These are phyloP conservation scores for Madurella fahalii DNA, from an alignment of 2,329 filamentous ascomycete species.

Conservation along the genomic window DNA sequence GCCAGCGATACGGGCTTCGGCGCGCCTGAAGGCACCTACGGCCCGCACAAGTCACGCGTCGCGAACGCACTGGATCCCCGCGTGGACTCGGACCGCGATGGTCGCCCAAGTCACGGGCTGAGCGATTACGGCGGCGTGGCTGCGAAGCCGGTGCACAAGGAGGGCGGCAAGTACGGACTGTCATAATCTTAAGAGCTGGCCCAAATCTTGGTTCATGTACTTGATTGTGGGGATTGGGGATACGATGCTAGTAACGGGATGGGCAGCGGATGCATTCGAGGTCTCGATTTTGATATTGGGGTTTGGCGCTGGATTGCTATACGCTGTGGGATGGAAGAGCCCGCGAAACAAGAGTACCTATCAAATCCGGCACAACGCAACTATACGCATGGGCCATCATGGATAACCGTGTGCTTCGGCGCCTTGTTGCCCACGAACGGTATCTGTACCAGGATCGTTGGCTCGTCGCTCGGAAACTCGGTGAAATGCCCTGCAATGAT, in stretches of 20 bases:
- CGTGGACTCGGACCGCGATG: conserved; percentile 6
- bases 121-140: conserved; percentile 5
- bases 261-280: too few relatives aligned
- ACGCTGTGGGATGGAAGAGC: too few relatives aligned
- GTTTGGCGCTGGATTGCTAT: too few relatives aligned
- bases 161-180: conserved; percentile 11
- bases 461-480: conserved; percentile 34
- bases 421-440: conserved; percentile 27
- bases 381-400: conserved; percentile 30
- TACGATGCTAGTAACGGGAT: too few relatives aligned
- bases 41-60: conserved; percentile 11
- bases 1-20: conserved; percentile 7
- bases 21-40: conserved; percentile 15
- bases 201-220: too few relatives aligned
- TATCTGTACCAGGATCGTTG: conserved; percentile 32
- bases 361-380: not conserved
- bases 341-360: too few relatives aligned
- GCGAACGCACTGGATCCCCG: conserved; percentile 14
- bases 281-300: too few relatives aligned
- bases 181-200: conserved; percentile 5
- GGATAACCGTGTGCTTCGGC: conserved; percentile 29
- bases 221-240: too few relatives aligned
- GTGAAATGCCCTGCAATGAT: conserved; percentile 31
- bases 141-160: conserved; percentile 10
- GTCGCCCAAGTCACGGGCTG: conserved; percentile 1